Percentiles rank a stretch among this genome's conserved stretches.
Conservation (phyloP, 2,329 filamentous ascomycete genomes). For the Ceratocystis cubensis region DNA sequence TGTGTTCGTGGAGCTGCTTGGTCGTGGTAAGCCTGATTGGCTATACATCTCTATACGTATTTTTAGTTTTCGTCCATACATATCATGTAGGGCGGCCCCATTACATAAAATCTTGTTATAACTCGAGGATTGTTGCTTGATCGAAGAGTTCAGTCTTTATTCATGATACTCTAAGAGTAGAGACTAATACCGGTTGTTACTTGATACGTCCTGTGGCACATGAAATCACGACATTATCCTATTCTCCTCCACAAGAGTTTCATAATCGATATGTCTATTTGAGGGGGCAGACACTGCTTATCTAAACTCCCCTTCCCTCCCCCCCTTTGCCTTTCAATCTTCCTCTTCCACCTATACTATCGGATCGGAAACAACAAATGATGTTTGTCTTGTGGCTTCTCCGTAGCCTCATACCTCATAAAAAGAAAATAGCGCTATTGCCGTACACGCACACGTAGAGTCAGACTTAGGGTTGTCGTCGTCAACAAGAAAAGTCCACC, state of each 20-base stretch:
- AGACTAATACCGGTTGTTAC: background rate
- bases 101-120: background rate
- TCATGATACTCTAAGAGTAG: background rate
- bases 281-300: background rate
- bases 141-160: background rate
- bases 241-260: background rate
- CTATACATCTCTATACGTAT: too few species aligned
- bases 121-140: background rate
- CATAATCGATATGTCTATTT: background rate
- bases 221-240: background rate
- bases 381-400: background rate
- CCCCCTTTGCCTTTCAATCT: background rate
- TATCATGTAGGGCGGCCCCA: background rate
- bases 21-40: too few species aligned
- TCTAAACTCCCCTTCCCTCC: background rate
- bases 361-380: background rate
- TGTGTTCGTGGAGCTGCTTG: too few species aligned
- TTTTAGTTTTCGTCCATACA: too few species aligned
- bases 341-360: background rate
- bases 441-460: conserved; percentile 2
- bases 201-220: background rate
- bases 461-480: background rate
- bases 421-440: conserved; percentile 13
- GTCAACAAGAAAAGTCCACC: conserved; percentile 15
- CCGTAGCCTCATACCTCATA: background rate